Conservation (phyloP, 768 basidiomycete species). For the Cantharellus cinnabarinus region DNA sequence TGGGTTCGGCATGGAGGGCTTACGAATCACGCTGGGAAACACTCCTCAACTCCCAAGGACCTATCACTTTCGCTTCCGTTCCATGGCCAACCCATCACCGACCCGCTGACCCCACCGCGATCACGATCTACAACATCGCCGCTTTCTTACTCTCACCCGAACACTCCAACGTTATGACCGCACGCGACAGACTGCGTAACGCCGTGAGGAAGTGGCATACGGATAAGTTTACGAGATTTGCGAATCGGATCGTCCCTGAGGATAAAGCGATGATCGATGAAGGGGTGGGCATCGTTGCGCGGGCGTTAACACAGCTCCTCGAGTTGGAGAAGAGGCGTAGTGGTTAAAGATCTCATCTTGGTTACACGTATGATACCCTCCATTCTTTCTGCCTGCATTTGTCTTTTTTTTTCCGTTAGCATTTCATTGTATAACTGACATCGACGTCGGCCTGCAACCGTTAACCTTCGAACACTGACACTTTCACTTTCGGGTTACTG, state of each 20-base stretch:
- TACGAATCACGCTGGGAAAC: conserved; percentile 1
- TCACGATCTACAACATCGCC: not conserved
- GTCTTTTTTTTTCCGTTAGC: too few relatives aligned
- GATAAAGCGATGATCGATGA: not conserved
- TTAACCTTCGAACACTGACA: too few relatives aligned
- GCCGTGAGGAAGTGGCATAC: not conserved
- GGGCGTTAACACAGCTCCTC: not conserved
- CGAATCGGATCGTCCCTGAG: not conserved
- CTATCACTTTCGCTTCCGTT: not conserved
- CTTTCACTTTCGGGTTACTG: too few relatives aligned
- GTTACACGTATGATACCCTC: not conserved
- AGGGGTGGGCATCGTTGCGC: not conserved
- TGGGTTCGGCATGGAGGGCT: not conserved
- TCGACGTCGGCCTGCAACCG: too few relatives aligned
- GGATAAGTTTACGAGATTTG: not conserved
- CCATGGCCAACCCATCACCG: not conserved
- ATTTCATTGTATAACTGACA: too few relatives aligned
- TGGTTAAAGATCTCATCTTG: not conserved
- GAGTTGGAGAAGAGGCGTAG: not conserved
- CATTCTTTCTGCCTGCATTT: not conserved
- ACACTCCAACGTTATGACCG: not conserved
- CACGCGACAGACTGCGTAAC: not conserved
- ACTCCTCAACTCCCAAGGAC: not conserved
- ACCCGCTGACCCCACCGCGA: not conserved
- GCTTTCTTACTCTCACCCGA: not conserved